These are phyloP conservation scores for Aspergillus steynii DNA, from an alignment of 495 filamentous ascomycete species.

Conservation along the genomic window DNA sequence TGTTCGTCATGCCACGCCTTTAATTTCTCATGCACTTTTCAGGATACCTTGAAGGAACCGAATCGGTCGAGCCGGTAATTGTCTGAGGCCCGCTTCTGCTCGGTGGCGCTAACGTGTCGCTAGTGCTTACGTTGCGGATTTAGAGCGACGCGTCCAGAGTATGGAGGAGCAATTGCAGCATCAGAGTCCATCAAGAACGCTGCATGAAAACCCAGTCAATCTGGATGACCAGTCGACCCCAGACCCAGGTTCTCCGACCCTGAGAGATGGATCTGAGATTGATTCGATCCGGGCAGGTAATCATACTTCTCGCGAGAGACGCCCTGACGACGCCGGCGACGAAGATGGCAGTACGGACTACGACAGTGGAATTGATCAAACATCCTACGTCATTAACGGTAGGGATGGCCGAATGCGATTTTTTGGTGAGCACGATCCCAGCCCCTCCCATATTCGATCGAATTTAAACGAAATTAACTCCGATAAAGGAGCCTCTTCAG, in stretches of 20 bases:
- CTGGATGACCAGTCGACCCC: not conserved
- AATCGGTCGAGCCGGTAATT: too few relatives aligned
- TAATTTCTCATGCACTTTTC: not conserved
- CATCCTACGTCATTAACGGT: slow-evolving; percentile 13
- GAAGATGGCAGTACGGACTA: slow-evolving; percentile 2
- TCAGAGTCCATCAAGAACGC: not conserved
- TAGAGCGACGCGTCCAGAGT: slow-evolving; percentile 5
- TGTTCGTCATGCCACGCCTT: not conserved
- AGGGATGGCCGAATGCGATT: slow-evolving; percentile 17
- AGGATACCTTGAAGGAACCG: not conserved
- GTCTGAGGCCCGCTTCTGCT: not conserved
- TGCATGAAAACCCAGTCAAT: not conserved
- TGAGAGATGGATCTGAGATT: not conserved
- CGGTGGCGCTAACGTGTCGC: not conserved
- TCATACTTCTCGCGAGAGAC: not conserved
- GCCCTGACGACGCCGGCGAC: not conserved
- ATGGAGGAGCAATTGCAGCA: slow-evolving; percentile 4
- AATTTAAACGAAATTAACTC: not conserved
- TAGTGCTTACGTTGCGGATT: slow-evolving; percentile 9
- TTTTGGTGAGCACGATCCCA: slow-evolving; percentile 13
- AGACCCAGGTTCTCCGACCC: too few relatives aligned
- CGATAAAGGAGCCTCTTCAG: slow-evolving; percentile 16
- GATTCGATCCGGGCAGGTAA: not conserved
- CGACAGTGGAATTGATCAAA: slow-evolving; percentile 1
- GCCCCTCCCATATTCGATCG: not conserved